Evolutionary conservation across 1,139 yeast genomes (phyloP), one percentile per base, ranked within the genome.

Genomic region (Dujonia santamariae): DNA sequence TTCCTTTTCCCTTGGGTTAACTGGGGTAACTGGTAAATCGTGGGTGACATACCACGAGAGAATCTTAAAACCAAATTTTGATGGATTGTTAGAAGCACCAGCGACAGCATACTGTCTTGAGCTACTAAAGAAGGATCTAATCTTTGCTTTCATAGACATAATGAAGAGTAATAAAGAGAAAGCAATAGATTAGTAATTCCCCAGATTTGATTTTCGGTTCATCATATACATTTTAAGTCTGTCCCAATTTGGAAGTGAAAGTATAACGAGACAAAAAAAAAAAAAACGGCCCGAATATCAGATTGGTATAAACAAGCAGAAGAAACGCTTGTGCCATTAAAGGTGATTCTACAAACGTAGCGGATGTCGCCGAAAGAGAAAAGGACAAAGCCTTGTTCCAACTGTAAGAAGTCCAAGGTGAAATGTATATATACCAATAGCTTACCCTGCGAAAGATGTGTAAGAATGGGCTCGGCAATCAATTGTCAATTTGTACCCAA

Each of bases 11-110:
- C 62, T 72, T 4, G 84, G 83, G 53, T 85, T 85, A 41, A 85
- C 67, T 8, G 94, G 90, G 4, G 72, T 61, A 2, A 73, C 90
- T 0, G 85, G 78, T 30, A 85, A 56, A 2, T 62, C 55, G 39
- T 75, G 84, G 37, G 57, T 55, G 9, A 72, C 43, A 51, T 85
- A 85, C 95, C 95, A 85, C 34, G 61, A 58, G 29, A 83, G 57
- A 30, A 85, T 82, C 53, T 78, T 81, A 62, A 67, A 73, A 0
- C 95, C 95, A 53, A 78, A 85, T 52, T 85, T 85, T 9, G 62
- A 44, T 0, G 82, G 71, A 49, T 80, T 77, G 15, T 72, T 58
- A 4, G 88, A 78, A 0, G 95, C 95, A 0, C 95, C 95, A 0
- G 81, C 72, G 1, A 85, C 92, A 2, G 77, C 79, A 46, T 80